These are phyloP conservation scores for Tetrapisispora namnaoensis DNA, from an alignment of 805 yeast species.

Conservation along the genomic window DNA sequence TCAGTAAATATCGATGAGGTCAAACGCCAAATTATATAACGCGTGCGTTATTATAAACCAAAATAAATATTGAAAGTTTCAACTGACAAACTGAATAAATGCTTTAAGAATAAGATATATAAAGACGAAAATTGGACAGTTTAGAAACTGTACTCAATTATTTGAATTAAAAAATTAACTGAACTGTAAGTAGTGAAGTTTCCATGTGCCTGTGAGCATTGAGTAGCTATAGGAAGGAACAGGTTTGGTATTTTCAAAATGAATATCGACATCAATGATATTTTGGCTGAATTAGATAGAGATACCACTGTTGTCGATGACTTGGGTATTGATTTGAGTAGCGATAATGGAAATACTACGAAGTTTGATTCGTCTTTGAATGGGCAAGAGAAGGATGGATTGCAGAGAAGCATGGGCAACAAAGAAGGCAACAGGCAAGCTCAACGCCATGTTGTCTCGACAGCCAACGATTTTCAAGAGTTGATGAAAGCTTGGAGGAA, in stretches of 20 bases:
- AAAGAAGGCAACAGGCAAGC: background rate
- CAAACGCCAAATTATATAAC: too few species aligned
- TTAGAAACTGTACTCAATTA: too few species aligned
- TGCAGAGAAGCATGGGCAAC: too few species aligned
- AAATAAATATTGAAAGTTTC: too few species aligned
- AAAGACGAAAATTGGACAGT: too few species aligned
- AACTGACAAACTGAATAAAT: too few species aligned
- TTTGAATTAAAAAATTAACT: too few species aligned
- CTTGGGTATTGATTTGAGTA: conserved; percentile 7
- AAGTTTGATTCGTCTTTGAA: conserved; percentile 14
- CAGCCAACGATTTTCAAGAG: conserved; percentile 19
- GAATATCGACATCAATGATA: conserved; percentile 58
- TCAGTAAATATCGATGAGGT: too few species aligned
- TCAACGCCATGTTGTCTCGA: conserved; percentile 3
- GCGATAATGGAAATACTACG: conserved; percentile 16
- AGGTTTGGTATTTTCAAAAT: conserved; percentile 4
- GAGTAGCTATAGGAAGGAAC: background rate
- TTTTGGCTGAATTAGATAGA: conserved; percentile 54
- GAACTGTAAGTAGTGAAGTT: background rate
- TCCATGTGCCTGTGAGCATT: background rate
- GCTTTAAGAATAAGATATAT: too few species aligned
- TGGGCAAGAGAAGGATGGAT: background rate
- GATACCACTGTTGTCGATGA: conserved; percentile 31
- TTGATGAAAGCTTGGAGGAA: conserved; percentile 65
- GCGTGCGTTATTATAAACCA: too few species aligned